Conservation (phyloP, 2,329 filamentous ascomycete genomes). For the Calonectria pteridis region DNA sequence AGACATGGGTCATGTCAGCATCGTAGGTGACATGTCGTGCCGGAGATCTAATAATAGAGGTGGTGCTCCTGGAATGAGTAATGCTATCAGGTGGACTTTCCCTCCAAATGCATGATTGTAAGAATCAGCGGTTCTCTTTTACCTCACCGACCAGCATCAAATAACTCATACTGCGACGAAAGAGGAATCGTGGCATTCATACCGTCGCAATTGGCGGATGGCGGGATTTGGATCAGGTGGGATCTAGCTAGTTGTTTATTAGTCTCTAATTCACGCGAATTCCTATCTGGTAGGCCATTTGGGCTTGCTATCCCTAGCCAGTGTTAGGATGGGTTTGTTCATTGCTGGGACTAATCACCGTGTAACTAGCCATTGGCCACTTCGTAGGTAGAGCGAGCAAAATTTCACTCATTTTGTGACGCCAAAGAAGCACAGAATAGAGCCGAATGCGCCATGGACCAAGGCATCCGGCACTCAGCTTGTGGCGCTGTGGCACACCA, state of each 20-base stretch:
- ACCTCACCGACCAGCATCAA: not conserved
- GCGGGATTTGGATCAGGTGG: not conserved
- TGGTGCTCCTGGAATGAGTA: not conserved
- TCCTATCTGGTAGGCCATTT: not conserved
- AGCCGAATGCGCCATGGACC: not conserved
- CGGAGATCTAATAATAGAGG: not conserved
- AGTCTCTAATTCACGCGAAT: not conserved
- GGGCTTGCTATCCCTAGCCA: not conserved
- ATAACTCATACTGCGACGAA: not conserved
- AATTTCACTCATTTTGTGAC: not conserved
- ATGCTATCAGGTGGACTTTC: not conserved
- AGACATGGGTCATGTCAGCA: not conserved
- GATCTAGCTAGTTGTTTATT: not conserved
- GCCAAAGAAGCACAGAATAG: not conserved
- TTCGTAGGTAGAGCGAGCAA: not conserved
- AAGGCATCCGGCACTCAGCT: not conserved
- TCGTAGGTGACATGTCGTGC: not conserved
- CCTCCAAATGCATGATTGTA: not conserved
- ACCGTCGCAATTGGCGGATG: not conserved
- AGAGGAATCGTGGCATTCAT: not conserved
- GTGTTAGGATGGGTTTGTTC: not conserved
- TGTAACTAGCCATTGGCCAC: not conserved
- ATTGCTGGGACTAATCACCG: not conserved
- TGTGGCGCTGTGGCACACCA: constrained; percentile 20
- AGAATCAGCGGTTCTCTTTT: not conserved